Conservation (phyloP, 202 grass and related monocot genomes). For the Carex arenaria region DNA sequence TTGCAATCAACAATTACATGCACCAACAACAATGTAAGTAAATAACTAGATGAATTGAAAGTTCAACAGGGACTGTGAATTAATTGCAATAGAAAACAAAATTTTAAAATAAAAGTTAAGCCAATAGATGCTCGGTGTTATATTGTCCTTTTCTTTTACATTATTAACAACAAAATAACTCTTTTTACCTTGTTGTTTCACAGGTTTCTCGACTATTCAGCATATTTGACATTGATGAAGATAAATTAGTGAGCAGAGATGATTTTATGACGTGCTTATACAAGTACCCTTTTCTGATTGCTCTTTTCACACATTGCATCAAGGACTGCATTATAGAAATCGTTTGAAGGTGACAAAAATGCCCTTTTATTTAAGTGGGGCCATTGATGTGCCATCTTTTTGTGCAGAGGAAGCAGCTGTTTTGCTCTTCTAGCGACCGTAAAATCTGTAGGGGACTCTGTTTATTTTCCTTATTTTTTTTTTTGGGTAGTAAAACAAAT, state of each 20-base stretch:
- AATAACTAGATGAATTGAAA: not conserved
- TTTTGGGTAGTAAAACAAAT: constrained; percentile 8
- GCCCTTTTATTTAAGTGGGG: constrained; percentile 10
- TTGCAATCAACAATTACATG: constrained; percentile 40
- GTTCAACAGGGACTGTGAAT: not conserved
- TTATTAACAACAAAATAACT: not conserved
- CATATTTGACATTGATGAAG: constrained; percentile 41
- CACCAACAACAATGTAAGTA: constrained; percentile 40
- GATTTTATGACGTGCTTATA: constrained; percentile 59
- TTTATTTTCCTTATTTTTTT: constrained; percentile 15
- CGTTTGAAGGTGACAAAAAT: constrained; percentile 27
- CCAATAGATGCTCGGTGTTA: not conserved
- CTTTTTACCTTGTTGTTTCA: not conserved
- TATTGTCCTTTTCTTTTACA: not conserved
- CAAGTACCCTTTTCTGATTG: constrained; percentile 71
- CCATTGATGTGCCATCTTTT: not conserved
- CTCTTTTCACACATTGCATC: constrained; percentile 47
- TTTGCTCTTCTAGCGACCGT: not conserved
- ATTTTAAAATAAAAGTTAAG: not conserved
- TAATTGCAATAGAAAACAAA: not conserved
- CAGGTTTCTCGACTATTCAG: constrained; percentile 63
- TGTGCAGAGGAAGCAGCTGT: not conserved
- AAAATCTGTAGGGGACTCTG: not conserved
- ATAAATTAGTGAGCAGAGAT: constrained; percentile 53
- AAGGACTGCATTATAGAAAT: constrained; percentile 57